phyloP scores from a whole-genome alignment of 495 filamentous ascomycete species.

The Collariella sp. region DNA sequence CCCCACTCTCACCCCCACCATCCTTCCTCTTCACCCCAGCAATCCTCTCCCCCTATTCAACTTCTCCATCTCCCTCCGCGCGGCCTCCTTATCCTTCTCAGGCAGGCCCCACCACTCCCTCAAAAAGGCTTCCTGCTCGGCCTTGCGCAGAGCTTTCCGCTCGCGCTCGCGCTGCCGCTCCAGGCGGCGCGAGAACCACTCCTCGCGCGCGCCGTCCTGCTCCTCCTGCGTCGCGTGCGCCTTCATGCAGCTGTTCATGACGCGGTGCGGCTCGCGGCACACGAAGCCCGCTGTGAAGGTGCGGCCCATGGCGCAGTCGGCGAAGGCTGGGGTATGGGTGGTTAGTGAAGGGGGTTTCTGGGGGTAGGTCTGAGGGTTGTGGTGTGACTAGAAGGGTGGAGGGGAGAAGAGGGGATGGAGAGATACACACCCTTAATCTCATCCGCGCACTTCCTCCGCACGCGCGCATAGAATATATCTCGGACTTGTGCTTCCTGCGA shows the following conservation, averaged over 20 bases:
- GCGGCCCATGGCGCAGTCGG: slow-evolving; percentile 74
- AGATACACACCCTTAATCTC: slow-evolving; percentile 71
- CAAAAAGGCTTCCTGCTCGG: slow-evolving; percentile 50
- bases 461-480: slow-evolving; percentile 80
- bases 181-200: slow-evolving; percentile 76
- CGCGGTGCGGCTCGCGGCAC: slow-evolving; percentile 65
- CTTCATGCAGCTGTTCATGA: slow-evolving; percentile 94
- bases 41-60: slow-evolving; percentile 28
- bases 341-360: background rate
- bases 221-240: slow-evolving; percentile 72
- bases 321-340: slow-evolving; percentile 52
- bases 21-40: slow-evolving; percentile 25
- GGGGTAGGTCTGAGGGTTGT: background rate
- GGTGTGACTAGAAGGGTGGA: no score
- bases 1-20: slow-evolving; percentile 1
- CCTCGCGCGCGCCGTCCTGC: slow-evolving; percentile 80
- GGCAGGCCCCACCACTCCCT: slow-evolving; percentile 54
- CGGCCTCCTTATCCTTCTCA: slow-evolving; percentile 37
- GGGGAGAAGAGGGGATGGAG: background rate
- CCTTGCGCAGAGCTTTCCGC: slow-evolving; percentile 46
- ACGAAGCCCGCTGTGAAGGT: slow-evolving; percentile 79
- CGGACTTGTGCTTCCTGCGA: slow-evolving; percentile 86
- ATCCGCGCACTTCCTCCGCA: slow-evolving; percentile 64
- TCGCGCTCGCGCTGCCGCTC: slow-evolving; percentile 56
- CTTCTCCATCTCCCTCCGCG: slow-evolving; percentile 33